Conservation (phyloP, 495 filamentous ascomycete species). For the Penicillium riverlandense region DNA sequence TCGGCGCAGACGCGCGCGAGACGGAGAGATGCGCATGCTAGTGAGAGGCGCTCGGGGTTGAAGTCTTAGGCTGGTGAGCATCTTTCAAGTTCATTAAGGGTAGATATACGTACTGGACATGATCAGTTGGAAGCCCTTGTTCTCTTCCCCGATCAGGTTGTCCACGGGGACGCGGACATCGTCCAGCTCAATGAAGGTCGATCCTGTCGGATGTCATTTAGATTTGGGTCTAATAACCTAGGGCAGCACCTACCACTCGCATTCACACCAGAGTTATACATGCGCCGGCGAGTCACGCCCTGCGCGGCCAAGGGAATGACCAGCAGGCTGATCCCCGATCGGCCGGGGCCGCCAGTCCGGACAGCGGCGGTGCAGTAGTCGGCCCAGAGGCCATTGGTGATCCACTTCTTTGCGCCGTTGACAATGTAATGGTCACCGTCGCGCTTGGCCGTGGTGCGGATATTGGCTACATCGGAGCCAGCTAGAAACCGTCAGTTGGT, state of each 20-base stretch:
- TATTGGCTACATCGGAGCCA: constrained; percentile 48
- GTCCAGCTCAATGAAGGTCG: constrained; percentile 42
- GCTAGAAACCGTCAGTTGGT: constrained; percentile 11
- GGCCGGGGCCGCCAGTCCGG: constrained; percentile 43
- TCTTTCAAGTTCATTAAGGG: not conserved
- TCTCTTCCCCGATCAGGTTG: constrained; percentile 38
- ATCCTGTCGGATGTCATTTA: constrained; percentile 17
- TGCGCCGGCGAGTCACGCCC: constrained; percentile 60
- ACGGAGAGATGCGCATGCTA: constrained; percentile 35
- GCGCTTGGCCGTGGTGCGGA: constrained; percentile 40
- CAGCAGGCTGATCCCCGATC: constrained; percentile 40
- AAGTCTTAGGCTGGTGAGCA: constrained; percentile 24
- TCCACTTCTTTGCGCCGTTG: constrained; percentile 53
- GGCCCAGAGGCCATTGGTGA: constrained; percentile 49
- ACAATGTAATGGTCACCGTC: constrained; percentile 44
- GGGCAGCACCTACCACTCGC: constrained; percentile 24
- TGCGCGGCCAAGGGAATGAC: constrained; percentile 42
- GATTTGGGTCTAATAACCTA: constrained; percentile 15
- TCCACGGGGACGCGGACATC: constrained; percentile 38
- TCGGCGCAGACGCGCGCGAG: constrained; percentile 41
- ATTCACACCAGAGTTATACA: constrained; percentile 60
- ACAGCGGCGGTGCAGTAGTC: constrained; percentile 49
- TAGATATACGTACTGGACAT: constrained; percentile 34
- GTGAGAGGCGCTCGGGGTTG: constrained; percentile 37
- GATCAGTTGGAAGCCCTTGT: constrained; percentile 41